A percentile compares a stretch with the other conserved stretches of the same genome.
These are phyloP conservation scores for Epichloe gansuensis DNA, from an alignment of 2,329 filamentous ascomycete genomes.

Conservation along the genomic window DNA sequence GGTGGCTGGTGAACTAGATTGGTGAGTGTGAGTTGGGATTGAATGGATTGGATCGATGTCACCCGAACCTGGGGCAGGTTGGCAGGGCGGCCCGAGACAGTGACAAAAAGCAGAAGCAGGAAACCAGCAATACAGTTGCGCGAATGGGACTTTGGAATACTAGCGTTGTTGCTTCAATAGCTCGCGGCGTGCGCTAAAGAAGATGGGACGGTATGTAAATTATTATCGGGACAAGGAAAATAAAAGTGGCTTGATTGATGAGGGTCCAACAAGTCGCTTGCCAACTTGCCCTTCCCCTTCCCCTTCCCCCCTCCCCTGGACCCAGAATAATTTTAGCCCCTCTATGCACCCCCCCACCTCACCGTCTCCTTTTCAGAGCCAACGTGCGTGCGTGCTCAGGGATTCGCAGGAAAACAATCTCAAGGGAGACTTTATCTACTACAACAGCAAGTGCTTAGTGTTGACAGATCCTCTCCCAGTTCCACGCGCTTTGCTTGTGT, in stretches of 20 bases:
- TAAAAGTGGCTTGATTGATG: background rate
- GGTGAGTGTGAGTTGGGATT: background rate
- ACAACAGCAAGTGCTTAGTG: slow-evolving; percentile 14
- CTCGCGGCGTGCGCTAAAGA: too few species aligned
- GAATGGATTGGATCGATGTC: background rate
- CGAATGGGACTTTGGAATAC: background rate
- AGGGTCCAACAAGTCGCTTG: background rate
- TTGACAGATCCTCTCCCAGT: slow-evolving; percentile 13
- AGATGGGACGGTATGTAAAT: too few species aligned
- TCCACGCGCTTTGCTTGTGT: slow-evolving; percentile 11
- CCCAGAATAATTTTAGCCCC: slow-evolving; percentile 28
- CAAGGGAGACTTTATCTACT: slow-evolving; percentile 11
- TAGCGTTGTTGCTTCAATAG: background rate
- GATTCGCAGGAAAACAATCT: slow-evolving; percentile 4
- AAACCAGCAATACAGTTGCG: background rate
- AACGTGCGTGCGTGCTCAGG: background rate
- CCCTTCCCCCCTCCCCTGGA: slow-evolving; percentile 12
- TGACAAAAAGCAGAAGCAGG: background rate
- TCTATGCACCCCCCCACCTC: slow-evolving; percentile 13
- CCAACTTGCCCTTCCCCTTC: background rate
- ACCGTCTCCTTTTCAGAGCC: slow-evolving; percentile 17
- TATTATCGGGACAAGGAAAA: background rate
- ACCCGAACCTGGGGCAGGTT: background rate
- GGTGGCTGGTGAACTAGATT: too few species aligned
- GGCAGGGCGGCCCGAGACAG: background rate